phyloP scores from a whole-genome alignment of 768 basidiomycete genomes.

The Collybia sordida region DNA sequence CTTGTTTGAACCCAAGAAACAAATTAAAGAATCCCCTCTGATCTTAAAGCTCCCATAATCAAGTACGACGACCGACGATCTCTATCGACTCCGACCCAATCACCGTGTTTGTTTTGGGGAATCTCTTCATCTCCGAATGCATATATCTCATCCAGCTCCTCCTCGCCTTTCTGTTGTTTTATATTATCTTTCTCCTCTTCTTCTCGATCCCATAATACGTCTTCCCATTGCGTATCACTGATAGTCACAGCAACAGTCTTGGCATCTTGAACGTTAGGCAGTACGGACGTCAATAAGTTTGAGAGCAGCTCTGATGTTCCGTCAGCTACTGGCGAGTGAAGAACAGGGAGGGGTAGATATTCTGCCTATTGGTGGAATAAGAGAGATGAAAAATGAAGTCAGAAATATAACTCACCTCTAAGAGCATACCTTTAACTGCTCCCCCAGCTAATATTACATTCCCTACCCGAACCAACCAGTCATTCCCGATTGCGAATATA shows the following conservation, averaged over 20 bases:
- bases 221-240: conserved; percentile 78
- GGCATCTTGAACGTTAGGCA: conserved; percentile 72
- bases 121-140: conserved; percentile 59
- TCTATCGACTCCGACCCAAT: conserved; percentile 79
- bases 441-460: conserved; percentile 78
- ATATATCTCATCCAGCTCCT: conserved; percentile 53
- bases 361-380: conserved; percentile 54
- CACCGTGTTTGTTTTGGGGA: conserved; percentile 48
- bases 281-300: conserved; percentile 69
- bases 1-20: conserved; percentile 1
- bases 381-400: neutral
- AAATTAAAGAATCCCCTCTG: conserved; percentile 60
- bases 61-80: conserved; percentile 78
- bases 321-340: conserved; percentile 62
- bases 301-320: conserved; percentile 74
- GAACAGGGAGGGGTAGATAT: conserved; percentile 73
- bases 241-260: conserved; percentile 78
- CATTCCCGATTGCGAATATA: conserved; percentile 74
- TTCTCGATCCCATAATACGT: conserved; percentile 75
- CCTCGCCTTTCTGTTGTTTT: conserved; percentile 20
- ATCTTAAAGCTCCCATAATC: conserved; percentile 73
- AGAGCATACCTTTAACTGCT: conserved; percentile 77
- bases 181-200: conserved; percentile 43
- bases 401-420: conserved; percentile 54
- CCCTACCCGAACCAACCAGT: conserved; percentile 80